Percentiles rank a stretch among this genome's conserved stretches.
phyloP scores from a whole-genome alignment of 768 basidiomycete species.

The Calocera viscosa region DNA sequence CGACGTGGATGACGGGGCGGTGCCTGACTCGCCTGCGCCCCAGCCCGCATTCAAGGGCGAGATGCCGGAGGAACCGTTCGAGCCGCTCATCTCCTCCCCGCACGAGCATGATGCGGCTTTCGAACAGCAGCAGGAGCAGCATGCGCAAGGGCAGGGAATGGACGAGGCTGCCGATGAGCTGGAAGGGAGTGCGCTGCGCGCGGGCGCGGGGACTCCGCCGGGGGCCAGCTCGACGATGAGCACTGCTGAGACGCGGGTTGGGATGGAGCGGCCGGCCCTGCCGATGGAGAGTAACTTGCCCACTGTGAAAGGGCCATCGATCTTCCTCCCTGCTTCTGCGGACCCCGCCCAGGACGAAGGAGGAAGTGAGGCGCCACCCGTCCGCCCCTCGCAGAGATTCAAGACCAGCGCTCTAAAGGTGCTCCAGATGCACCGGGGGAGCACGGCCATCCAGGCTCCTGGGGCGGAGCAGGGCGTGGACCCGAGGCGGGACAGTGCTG shows the following conservation, averaged over 20 bases:
- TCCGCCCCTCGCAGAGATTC: constrained; percentile 27
- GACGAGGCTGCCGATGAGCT: background rate
- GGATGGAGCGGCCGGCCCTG: background rate
- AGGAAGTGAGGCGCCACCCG: background rate
- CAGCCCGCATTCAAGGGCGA: background rate
- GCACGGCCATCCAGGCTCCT: constrained; percentile 30
- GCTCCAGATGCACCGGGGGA: constrained; percentile 48
- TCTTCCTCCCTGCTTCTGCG: background rate
- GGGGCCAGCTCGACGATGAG: background rate
- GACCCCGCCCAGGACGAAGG: background rate
- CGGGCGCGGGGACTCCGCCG: background rate
- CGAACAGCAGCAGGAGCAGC: background rate
- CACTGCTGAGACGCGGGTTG: background rate
- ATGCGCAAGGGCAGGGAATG: background rate
- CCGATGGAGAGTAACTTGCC: background rate
- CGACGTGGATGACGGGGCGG: background rate
- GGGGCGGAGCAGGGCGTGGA: constrained; percentile 65
- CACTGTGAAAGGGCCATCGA: background rate
- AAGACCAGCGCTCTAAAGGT: constrained; percentile 46
- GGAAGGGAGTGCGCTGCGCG: background rate
- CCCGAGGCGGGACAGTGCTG: constrained; percentile 47
- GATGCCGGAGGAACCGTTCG: background rate
- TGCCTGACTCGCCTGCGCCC: background rate
- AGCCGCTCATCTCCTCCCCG: background rate
- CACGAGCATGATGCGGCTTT: background rate